Percentiles rank a stretch among this genome's conserved stretches.
phyloP scores from a whole-genome alignment of 23 red algal genomes.

The Gracilaria gracilis region DNA sequence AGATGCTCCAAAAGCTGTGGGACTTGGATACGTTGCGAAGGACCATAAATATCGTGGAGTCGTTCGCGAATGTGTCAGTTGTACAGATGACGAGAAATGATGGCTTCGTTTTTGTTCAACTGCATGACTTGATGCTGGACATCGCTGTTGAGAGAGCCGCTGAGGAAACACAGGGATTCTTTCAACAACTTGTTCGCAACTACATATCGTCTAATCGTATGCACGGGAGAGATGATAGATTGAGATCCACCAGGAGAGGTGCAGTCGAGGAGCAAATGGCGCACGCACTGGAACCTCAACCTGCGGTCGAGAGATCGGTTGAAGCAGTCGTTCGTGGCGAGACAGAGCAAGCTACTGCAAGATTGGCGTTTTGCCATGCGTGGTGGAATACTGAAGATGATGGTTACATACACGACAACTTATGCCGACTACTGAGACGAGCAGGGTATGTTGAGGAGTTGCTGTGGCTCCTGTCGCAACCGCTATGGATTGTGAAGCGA shows the following conservation, averaged over 20 bases:
- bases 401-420: not conserved
- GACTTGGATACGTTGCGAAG: not conserved
- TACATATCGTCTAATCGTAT: not conserved
- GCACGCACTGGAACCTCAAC: too few species aligned
- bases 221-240: too few species aligned
- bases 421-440: not conserved
- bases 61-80: not conserved
- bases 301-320: too few species aligned
- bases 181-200: not conserved
- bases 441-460: not conserved
- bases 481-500: not conserved
- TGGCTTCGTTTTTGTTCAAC: not conserved
- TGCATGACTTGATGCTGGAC: slow-evolving; percentile 12
- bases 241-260: too few species aligned
- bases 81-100: slow-evolving; percentile 8
- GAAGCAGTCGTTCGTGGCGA: not conserved
- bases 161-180: not conserved
- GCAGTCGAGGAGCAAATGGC: too few species aligned
- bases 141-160: not conserved
- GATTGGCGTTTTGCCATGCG: not conserved
- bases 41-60: not conserved
- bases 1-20: too few species aligned
- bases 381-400: slow-evolving; percentile 17
- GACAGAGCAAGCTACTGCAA: not conserved
- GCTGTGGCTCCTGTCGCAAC: too few species aligned